Evolutionary conservation across 352 stramenopile genomes (phyloP), one percentile per base, ranked within the genome.

Genomic region (Phytophthora sp.): DNA sequence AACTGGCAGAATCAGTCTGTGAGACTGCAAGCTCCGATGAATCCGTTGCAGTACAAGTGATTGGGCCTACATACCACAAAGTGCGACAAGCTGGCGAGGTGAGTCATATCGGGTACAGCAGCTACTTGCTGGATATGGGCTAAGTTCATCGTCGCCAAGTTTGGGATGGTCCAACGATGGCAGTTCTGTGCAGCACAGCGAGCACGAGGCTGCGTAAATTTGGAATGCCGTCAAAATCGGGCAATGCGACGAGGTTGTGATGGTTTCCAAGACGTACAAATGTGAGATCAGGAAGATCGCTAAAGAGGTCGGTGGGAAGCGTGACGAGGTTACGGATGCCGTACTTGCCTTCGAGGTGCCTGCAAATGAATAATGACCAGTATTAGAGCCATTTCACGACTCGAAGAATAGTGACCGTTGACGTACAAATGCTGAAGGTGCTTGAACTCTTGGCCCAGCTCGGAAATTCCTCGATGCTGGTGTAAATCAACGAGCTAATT

Each of bases 21-120:
- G n/a, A 76, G 54, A 29, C 77, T 45, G 18, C 72, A 82, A 1
- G 27, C 9, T 4, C 56, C 69, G 0, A 74, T 24, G 23, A 79
- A 80, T 2, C 72, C 69, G 24, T 80, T 76, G 71, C 74, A 82
- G 41, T 72, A 82, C 2, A 63, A 12, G 31, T 30, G 62, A 38
- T 44, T 60, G 11, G 46, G 54, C 26, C 54, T 35, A 15, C 38
- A 35, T 45, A 59, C 11, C 20, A 54, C 61, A 11, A 79, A 73
- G 6, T 56, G 24, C 1, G 41, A 41, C 7, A 82, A 53, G 7
- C 65, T 51, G 7, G 33, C 26, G 1, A 79, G 30, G 0, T 31
- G 27, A 3, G 63, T 27, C 33, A 79, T 11, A 20, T 79, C 70
- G 0, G 71, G 70, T 4, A 79, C 46, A 63, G 35, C 31, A 36